Percentiles rank a stretch among this genome's conserved stretches.
Evolutionary conservation across 2,329 filamentous ascomycete species (phyloP).

Genomic region (Hypoxylon sp.): DNA sequence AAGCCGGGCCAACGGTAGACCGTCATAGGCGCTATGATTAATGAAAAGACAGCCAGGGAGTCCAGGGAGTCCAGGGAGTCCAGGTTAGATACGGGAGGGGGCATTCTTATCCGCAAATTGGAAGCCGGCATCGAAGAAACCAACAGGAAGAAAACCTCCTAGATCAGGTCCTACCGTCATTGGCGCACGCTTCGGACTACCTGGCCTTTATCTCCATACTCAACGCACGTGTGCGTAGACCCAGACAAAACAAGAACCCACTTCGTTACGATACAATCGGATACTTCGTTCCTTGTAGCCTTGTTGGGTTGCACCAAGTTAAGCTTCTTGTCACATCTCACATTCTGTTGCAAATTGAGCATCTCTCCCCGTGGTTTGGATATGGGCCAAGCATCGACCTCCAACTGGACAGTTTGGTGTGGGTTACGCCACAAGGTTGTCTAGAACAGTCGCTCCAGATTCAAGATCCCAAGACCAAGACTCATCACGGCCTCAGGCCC

Average conservation of each 20-base stretch:
- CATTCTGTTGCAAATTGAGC: not conserved
- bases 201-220: not conserved
- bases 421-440: conserved; percentile 4
- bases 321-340: conserved; percentile 5
- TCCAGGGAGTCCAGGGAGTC: too few species aligned
- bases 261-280: conserved; percentile 6
- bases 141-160: conserved; percentile 25
- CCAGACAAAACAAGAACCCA: conserved; percentile 3
- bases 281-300: conserved; percentile 7
- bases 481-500: not conserved
- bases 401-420: conserved; percentile 1
- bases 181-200: conserved; percentile 1
- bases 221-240: conserved; percentile 22
- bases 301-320: not conserved
- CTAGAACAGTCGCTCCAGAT: conserved; percentile 1
- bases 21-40: conserved; percentile 32
- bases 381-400: conserved; percentile 3
- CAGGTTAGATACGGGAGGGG: conserved; percentile 13
- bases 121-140: conserved; percentile 8
- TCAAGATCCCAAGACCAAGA: conserved; percentile 4
- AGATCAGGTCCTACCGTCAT: not conserved
- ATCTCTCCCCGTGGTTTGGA: conserved; percentile 7
- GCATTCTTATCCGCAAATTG: conserved; percentile 25
- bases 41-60: conserved; percentile 6
- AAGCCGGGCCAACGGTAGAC: conserved; percentile 21